phyloP scores from a whole-genome alignment of 164 flowering plant genomes.

The Houttuynia cordata region DNA sequence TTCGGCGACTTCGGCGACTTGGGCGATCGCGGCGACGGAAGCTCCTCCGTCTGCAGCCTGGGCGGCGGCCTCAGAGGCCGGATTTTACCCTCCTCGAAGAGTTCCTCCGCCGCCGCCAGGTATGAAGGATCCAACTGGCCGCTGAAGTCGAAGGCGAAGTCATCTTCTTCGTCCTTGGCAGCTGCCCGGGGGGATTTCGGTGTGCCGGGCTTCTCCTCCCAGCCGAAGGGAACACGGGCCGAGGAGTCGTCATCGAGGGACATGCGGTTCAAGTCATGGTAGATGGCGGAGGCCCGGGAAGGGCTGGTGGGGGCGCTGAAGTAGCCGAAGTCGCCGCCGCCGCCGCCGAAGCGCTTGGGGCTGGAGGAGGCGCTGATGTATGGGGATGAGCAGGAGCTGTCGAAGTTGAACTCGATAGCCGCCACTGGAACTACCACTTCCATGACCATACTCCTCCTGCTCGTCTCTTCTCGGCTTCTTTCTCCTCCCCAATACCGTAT shows the following conservation, averaged over 20 bases:
- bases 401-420: slow-evolving; percentile 16
- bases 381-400: slow-evolving; percentile 21
- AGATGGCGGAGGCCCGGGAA: slow-evolving; percentile 11
- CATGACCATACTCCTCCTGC: too few species aligned
- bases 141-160: slow-evolving; percentile 53
- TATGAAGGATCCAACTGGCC: slow-evolving; percentile 25
- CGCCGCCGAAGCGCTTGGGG: slow-evolving; percentile 19
- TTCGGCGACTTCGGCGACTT: slow-evolving; percentile 26
- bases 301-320: slow-evolving; percentile 41
- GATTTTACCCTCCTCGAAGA: slow-evolving; percentile 63
- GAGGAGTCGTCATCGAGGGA: not conserved
- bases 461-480: too few species aligned
- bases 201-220: slow-evolving; percentile 45
- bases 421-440: slow-evolving; percentile 13
- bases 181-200: slow-evolving; percentile 21
- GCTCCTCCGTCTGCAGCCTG: slow-evolving; percentile 13
- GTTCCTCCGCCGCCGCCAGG: slow-evolving; percentile 46
- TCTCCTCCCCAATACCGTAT: too few species aligned
- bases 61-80: slow-evolving; percentile 44
- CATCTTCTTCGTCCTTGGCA: slow-evolving; percentile 11
- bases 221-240: slow-evolving; percentile 23
- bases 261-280: slow-evolving; percentile 12
- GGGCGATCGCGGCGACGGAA: slow-evolving; percentile 14
- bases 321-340: slow-evolving; percentile 11
- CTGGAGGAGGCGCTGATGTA: slow-evolving; percentile 24